Conservation (phyloP, 306 rosid species). For the Vicia villosa region DNA sequence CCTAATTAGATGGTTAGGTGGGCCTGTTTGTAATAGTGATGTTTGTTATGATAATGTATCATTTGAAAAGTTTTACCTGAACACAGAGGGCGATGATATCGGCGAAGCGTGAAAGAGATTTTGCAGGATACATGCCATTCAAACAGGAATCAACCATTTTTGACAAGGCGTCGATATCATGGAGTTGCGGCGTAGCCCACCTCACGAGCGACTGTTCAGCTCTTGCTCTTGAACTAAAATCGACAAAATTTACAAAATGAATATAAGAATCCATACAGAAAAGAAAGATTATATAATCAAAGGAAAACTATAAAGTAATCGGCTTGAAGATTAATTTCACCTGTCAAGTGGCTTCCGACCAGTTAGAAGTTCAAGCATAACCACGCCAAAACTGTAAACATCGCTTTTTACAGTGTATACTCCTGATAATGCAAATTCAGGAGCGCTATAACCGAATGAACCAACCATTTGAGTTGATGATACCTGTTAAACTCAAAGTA, state of each 20-base stretch:
- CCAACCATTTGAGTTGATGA: conserved; percentile 96
- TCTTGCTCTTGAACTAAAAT: conserved; percentile 75
- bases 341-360: conserved; percentile 98
- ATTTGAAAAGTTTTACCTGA: conserved; percentile 63
- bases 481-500: conserved; percentile 58
- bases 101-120: conserved; percentile 94
- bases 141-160: conserved; percentile 96
- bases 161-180: conserved; percentile 91
- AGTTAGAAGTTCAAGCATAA: conserved; percentile 90
- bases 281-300: conserved; percentile 12
- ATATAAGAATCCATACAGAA: conserved; percentile 24
- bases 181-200: conserved; percentile 99
- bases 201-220: conserved; percentile 95
- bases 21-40: not conserved
- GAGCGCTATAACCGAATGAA: conserved; percentile 97
- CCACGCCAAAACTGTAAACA: conserved; percentile 98
- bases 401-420: conserved; percentile 95
- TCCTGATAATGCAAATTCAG: conserved; percentile 93
- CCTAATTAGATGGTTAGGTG: not conserved
- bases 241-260: conserved; percentile 16
- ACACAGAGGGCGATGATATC: conserved; percentile 93
- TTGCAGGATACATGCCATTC: conserved; percentile 96
- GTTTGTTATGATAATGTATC: conserved; percentile 13
- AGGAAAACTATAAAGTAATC: not conserved
- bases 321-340: conserved; percentile 42